Percentiles rank a stretch among this genome's conserved stretches.
These are phyloP conservation scores for Mentha longifolia DNA, from an alignment of 257 asterid species.

Conservation along the genomic window DNA sequence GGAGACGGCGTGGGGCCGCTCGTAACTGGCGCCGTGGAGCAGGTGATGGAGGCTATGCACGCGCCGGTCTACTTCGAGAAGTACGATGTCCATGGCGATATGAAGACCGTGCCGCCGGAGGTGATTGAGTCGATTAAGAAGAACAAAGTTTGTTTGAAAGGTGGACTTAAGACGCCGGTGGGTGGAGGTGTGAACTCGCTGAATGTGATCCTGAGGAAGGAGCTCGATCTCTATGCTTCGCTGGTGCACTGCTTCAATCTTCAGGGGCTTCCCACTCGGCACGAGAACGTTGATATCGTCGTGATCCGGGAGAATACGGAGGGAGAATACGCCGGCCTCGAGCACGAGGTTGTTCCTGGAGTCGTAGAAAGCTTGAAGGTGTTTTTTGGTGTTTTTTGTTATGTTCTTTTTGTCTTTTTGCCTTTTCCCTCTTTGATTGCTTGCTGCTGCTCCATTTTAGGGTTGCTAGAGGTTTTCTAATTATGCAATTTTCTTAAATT, in stretches of 20 bases:
- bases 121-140: slow-evolving; percentile 78
- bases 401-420: neutral
- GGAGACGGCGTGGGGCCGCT: slow-evolving; percentile 98
- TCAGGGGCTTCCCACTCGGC: slow-evolving; percentile 81
- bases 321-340: slow-evolving; percentile 96
- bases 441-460: slow-evolving; percentile 6
- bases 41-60: slow-evolving; percentile 97
- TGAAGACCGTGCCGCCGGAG: slow-evolving; percentile 73
- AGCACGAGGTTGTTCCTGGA: slow-evolving; percentile 99
- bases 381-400: slow-evolving; percentile 15
- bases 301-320: slow-evolving; percentile 96
- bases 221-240: slow-evolving; percentile 93
- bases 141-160: slow-evolving; percentile 92
- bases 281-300: slow-evolving; percentile 82
- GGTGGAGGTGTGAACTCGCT: slow-evolving; percentile 97
- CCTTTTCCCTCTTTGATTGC: neutral
- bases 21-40: slow-evolving; percentile 95
- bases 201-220: slow-evolving; percentile 81
- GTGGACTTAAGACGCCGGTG: slow-evolving; percentile 88
- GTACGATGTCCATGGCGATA: slow-evolving; percentile 80
- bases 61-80: slow-evolving; percentile 92
- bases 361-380: slow-evolving; percentile 99
- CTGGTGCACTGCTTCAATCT: slow-evolving; percentile 91
- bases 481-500: neutral
- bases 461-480: neutral